These are phyloP conservation scores for Senecio squalidus DNA, from an alignment of 140 eudicot genomes.

Conservation along the genomic window DNA sequence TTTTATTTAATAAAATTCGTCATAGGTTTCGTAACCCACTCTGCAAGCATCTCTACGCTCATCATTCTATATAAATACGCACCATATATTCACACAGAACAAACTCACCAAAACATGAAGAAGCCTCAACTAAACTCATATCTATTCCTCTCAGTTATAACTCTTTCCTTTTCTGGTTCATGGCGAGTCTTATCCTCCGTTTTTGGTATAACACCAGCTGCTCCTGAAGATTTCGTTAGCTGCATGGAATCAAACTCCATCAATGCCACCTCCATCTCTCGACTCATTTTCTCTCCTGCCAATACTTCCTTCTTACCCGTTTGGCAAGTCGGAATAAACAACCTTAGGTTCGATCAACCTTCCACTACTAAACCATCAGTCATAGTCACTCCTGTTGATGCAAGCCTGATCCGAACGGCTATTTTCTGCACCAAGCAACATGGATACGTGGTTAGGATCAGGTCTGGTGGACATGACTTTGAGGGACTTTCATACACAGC, in stretches of 20 bases:
- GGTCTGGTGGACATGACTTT: constrained; percentile 11
- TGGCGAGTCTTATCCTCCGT: neutral
- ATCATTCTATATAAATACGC: no score
- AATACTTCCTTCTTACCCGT: constrained; percentile 13
- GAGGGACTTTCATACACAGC: constrained; percentile 15
- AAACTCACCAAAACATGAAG: neutral
- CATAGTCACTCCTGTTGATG: constrained; percentile 1
- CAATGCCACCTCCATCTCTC: neutral
- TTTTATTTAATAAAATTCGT: no score
- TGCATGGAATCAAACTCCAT: constrained; percentile 1
- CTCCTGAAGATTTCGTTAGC: constrained; percentile 1
- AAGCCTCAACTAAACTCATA: neutral
- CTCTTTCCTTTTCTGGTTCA: neutral
- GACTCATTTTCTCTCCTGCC: constrained; percentile 4
- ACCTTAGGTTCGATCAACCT: neutral
- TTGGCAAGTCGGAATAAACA: constrained; percentile 4
- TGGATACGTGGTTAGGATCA: constrained; percentile 11
- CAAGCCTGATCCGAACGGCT: constrained; percentile 4
- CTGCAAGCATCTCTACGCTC: no score
- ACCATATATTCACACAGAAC: no score
- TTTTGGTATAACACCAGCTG: neutral
- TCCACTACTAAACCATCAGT: constrained; percentile 7
- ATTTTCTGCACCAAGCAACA: constrained; percentile 10
- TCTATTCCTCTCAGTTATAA: neutral
- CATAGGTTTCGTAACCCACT: no score